Evolutionary conservation across 768 basidiomycete species (phyloP).

Genomic region (Daedaleopsis nitida): DNA sequence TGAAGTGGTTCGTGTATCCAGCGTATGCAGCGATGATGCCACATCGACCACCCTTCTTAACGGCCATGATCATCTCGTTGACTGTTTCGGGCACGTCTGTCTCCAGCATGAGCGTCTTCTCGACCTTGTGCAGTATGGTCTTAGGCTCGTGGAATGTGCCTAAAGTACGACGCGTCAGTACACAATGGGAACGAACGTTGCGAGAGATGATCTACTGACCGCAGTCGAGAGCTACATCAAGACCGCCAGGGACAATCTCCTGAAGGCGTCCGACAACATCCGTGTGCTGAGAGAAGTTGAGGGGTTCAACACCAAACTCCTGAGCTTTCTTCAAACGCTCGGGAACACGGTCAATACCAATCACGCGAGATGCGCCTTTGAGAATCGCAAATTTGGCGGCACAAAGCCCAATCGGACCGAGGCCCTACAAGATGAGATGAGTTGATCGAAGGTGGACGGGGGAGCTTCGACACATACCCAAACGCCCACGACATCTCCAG

Average conservation of each 20-base stretch:
- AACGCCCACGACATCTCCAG: slow-evolving; percentile 70
- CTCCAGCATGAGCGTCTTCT: slow-evolving; percentile 73
- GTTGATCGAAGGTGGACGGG: background rate
- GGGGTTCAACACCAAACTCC: slow-evolving; percentile 49
- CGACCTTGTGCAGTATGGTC: slow-evolving; percentile 60
- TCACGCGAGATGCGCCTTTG: slow-evolving; percentile 70
- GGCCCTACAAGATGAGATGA: slow-evolving; percentile 40
- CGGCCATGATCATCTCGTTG: slow-evolving; percentile 50
- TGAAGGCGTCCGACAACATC: slow-evolving; percentile 55
- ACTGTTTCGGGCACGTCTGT: slow-evolving; percentile 70
- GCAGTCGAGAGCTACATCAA: slow-evolving; percentile 65
- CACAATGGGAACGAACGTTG: background rate
- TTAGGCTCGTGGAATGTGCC: slow-evolving; percentile 73
- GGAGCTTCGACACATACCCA: slow-evolving; percentile 48
- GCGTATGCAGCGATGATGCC: slow-evolving; percentile 73
- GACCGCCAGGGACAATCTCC: slow-evolving; percentile 62
- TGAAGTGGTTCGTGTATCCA: slow-evolving; percentile 67
- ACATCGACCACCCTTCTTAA: slow-evolving; percentile 52
- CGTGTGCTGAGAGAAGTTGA: slow-evolving; percentile 57
- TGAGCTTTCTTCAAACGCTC: slow-evolving; percentile 50
- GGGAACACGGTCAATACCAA: slow-evolving; percentile 67
- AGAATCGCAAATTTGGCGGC: slow-evolving; percentile 61
- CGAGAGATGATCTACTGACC: slow-evolving; percentile 35
- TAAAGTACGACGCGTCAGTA: background rate
- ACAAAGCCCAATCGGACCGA: slow-evolving; percentile 69